Base-by-base conservation (phyloP, 2,329 filamentous ascomycete species). In the Neonectria ditissima region DNA sequence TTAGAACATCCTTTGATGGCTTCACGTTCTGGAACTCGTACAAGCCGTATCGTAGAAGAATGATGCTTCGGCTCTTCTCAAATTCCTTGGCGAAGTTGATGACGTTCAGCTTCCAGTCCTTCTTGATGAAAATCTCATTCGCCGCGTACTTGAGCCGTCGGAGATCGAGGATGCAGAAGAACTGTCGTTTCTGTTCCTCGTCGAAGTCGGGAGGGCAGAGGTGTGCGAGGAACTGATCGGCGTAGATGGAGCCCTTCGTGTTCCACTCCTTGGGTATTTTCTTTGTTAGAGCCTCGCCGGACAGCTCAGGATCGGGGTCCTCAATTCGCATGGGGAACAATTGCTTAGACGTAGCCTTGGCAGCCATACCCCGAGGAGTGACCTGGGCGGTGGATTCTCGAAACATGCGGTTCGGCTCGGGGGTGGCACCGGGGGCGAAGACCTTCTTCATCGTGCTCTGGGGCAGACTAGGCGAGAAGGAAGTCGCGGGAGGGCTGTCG, bases 1-100 rank as follows among this genome's bases (percentile, higher is more conserved):
- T 86, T 57, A 88, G 79, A 9, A 87, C 80, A 41, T 87, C 84
- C 64, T 83, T 84, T 0, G 86, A 87, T 1, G 86, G 85, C 70
- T 87, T 87, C 44, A 88, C 83, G 18, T 85, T 88, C 77, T 88
- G 87, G 77, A 89, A 89, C 70, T 88, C 84, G 71, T 89, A 89
- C 2, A 89, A 81, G 2, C 86, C 87, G 65, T 89, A 89, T 51
- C 86, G 85, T 59, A 89, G 73, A 76, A 89, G 83, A 61, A 89
- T 88, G 45, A 89, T 78, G 68, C 86, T 87, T 52, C 87, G 81
- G 72, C 86, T 89, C 79, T 89, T 89, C 73, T 89, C 87, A 65
- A 87, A 89, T 73, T 89, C 87, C 73, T 88, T 89, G 41, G 87
- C 86, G 62, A 89, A 89, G 73, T 88, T 89, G 66, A 86, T 74